Base-by-base conservation (phyloP, 306 rosid species). In the Corylus heterophylla region DNA sequence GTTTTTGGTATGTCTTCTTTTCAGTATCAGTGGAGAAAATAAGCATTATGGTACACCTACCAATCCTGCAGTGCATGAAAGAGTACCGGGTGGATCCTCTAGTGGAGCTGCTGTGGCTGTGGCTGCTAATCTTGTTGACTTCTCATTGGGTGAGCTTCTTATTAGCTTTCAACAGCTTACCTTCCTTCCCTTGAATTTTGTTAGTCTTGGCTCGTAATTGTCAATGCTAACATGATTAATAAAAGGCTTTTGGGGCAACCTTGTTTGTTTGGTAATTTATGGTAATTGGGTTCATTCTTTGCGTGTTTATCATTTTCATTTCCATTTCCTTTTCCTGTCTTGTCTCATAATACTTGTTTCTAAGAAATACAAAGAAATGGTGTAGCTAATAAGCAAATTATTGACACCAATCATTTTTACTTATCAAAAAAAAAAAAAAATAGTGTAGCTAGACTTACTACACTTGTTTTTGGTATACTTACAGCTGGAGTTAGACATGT, bases 61-160 rank as follows among this genome's bases (percentile, higher is more conserved):
- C 68, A 96, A 96, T 82, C 99, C 99, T 27, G 84, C 90, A 47
- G 89, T 73, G 8, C 90, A 89, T 80, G 75, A 88, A 52, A 92
- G 90, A 72, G 73, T 88, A 69, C 94, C 99, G 0, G 99, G 99
- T 70, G 99, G 98, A 73, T 84, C 97, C 71, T 96, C 94, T 45
- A 83, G 99, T 80, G 99, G 98, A 73, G 94, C 97, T 79, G 96
- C 99, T 9, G 98, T 93, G 27, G 96, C 97, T 69, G 98, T 96
- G 80, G 98, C 98, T 54, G 94, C 97, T 52, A 80, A 87, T 84
- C 87, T 96, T 47, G 97, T 85, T 69, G 97, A 91, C 85, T 96
- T 96, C 80, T 87, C 98, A 5, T 64, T 96, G 78, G 99, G 99
- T 96, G 71, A 83, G 94, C 78, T 80, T 80, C 82, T 71, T 73